Evolutionary conservation across 2,329 filamentous ascomycete genomes (phyloP), one percentile per base, ranked within the genome.

Genomic region (Ustulina deusta): DNA sequence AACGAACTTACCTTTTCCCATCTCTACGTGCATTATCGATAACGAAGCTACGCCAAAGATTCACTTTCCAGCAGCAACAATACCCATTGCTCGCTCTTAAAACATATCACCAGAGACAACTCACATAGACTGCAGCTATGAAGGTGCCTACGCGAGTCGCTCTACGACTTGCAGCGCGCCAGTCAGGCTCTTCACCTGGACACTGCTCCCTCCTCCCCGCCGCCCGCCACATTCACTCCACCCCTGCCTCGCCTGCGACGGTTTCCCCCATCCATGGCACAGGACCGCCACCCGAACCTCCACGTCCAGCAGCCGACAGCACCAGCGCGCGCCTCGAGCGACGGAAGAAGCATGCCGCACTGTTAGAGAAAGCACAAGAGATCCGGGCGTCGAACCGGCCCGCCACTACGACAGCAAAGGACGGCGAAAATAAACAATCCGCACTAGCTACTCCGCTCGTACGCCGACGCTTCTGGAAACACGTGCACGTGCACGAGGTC

Each of bases 401-500:
- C 73, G 61, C 65, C n/a, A 4, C 49, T 1, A 40, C 38, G 15
- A 32, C 61, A 1, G 34, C 61, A 2, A 34, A 20, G 27, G 51
- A 36, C 20, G 13, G 29, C 22, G 32, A 40, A 17, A 32, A 52
- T 17, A 66, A 51, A 34, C 56, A 63, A 38, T 36, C 61, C 29
- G 38, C 49, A 44, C n/a, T n/a, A 34, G 36, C 67, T 2, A 58
- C 6, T 20, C 71, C 73, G 40, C 76, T 87, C 65, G 84, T 90
- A 75, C 85, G 85, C 76, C 92, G 90, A 82, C 87, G 94, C 61
- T 97, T 97, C 83, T 98, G 95, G 95, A 93, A 91, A 79, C 87
- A 96, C 77, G 93, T 96, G 1, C 79, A 85, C 68, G 89, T 97
- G 42, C 84, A 86, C 71, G 88, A 91, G 76, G 85, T 86, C 10